These are phyloP conservation scores for Xylaria castorea DNA, from an alignment of 495 filamentous ascomycete species.

Conservation along the genomic window DNA sequence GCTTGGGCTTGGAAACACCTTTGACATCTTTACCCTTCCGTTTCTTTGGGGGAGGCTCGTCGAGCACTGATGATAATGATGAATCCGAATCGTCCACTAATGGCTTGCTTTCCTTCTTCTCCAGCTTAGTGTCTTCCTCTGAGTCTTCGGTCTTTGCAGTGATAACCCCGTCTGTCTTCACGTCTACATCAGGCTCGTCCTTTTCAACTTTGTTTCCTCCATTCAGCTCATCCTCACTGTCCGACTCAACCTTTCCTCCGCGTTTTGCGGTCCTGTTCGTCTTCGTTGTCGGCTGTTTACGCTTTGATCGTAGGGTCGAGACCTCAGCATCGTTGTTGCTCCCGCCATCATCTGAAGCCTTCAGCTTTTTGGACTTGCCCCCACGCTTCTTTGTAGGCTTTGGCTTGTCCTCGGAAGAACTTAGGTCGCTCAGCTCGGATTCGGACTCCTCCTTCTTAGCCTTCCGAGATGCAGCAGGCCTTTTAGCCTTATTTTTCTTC, in stretches of 20 bases:
- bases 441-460: conserved; percentile 43
- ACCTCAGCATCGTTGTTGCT: conserved; percentile 30
- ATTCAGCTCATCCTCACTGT: conserved; percentile 45
- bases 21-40: conserved; percentile 44
- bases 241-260: conserved; percentile 36
- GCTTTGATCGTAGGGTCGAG: conserved; percentile 34
- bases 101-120: conserved; percentile 35
- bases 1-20: conserved; percentile 39
- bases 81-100: conserved; percentile 68
- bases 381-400: conserved; percentile 40
- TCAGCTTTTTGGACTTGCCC: conserved; percentile 35
- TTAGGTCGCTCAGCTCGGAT: conserved; percentile 37
- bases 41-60: conserved; percentile 67
- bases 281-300: conserved; percentile 31
- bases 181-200: conserved; percentile 29
- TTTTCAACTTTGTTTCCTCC: conserved; percentile 41
- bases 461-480: conserved; percentile 26
- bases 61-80: conserved; percentile 79
- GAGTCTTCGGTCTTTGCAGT: conserved; percentile 32
- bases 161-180: conserved; percentile 20
- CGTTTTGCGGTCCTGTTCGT: conserved; percentile 40
- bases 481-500: conserved; percentile 29
- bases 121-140: conserved; percentile 31
- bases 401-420: conserved; percentile 42
- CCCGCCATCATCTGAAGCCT: conserved; percentile 30